Percentiles rank a stretch among this genome's conserved stretches.
phyloP scores from a whole-genome alignment of 129 eudicot species.

The Chrysanthemum lavandulifolium region DNA sequence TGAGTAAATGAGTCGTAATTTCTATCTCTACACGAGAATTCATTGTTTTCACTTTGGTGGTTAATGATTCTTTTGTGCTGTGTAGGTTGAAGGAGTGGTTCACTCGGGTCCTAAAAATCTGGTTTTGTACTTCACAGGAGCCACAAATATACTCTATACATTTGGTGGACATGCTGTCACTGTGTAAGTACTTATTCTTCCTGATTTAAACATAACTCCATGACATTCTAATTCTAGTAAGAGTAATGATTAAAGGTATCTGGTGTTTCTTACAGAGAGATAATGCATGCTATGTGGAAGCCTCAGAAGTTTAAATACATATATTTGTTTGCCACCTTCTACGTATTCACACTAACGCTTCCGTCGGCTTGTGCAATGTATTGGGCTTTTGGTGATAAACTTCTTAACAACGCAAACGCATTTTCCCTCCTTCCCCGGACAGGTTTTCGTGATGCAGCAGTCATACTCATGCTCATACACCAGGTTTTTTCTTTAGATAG shows the following conservation, averaged over 20 bases:
- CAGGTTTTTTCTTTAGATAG: conserved; percentile 36
- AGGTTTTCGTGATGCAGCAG: conserved; percentile 61
- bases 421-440: conserved; percentile 61
- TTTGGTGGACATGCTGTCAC: conserved; percentile 87
- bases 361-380: conserved; percentile 71
- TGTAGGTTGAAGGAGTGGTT: conserved; percentile 57
- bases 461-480: conserved; percentile 75
- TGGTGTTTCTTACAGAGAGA: conserved; percentile 42
- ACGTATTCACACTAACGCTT: conserved; percentile 68
- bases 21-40: background rate
- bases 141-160: conserved; percentile 71
- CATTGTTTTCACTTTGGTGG: background rate
- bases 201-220: background rate
- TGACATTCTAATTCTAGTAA: background rate
- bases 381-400: conserved; percentile 85
- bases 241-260: background rate
- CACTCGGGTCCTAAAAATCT: conserved; percentile 60
- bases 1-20: no score
- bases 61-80: background rate
- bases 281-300: conserved; percentile 79
- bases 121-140: conserved; percentile 71
- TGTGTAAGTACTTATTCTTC: conserved; percentile 47
- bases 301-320: conserved; percentile 72
- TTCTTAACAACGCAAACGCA: conserved; percentile 64
- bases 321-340: conserved; percentile 61